Conservation (phyloP, 129 eudicot genomes). For the Daucus carota region DH1_v3.0 NC_030388.2:3884001-3884500, state of each 20-base stretch:
- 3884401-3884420: conserved; percentile 7
- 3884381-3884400: background rate
- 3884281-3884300: conserved; percentile 39
- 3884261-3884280: conserved; percentile 55
- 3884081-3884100: conserved; percentile 40
- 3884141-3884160: conserved; percentile 35
- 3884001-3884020: background rate
- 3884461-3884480: background rate
- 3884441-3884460: background rate
- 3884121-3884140: conserved; percentile 30
- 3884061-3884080: conserved; percentile 16
- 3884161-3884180: conserved; percentile 54
- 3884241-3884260: conserved; percentile 41
- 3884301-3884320: conserved; percentile 24
- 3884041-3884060: conserved; percentile 31
- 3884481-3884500: background rate
- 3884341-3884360: background rate
- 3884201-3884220: conserved; percentile 57
- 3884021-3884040: background rate
- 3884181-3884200: conserved; percentile 83
- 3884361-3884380: background rate
- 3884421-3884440: background rate
- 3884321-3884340: conserved; percentile 37
- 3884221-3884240: conserved; percentile 34
- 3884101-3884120: conserved; percentile 21